Conservation (phyloP, 2,329 filamentous ascomycete species). For the Akanthomyces lecanii region DNA sequence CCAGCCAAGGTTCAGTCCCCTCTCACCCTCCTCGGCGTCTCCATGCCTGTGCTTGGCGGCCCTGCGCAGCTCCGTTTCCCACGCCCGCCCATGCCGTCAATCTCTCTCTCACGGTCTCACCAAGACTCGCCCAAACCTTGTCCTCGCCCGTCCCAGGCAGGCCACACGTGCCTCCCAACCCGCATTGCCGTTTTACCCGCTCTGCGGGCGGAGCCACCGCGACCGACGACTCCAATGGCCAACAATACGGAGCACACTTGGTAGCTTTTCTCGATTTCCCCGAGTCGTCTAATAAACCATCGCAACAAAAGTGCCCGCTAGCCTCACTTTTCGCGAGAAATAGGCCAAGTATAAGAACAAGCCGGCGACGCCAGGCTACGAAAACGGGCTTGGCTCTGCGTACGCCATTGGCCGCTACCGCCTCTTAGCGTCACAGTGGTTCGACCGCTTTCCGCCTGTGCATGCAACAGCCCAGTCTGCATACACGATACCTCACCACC, state of each 20-base stretch:
- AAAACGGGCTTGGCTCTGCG: too few species aligned
- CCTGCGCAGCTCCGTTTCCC: not conserved
- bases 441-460: not conserved
- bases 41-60: not conserved
- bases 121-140: too few species aligned
- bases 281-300: too few species aligned
- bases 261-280: not conserved
- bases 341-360: too few species aligned
- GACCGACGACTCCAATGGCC: too few species aligned
- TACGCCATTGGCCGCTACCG: not conserved
- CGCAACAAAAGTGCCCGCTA: too few species aligned
- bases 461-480: not conserved
- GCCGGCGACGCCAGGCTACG: too few species aligned
- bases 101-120: not conserved
- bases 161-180: not conserved
- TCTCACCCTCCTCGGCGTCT: not conserved
- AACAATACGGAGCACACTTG: not conserved
- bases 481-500: not conserved
- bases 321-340: too few species aligned
- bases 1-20: not conserved
- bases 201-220: not conserved
- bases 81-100: not conserved
- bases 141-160: too few species aligned
- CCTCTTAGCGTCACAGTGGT: not conserved
- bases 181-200: not conserved